Evolutionary conservation across 805 yeast species (phyloP).

Genomic region (Ogataea corticis): DNA sequence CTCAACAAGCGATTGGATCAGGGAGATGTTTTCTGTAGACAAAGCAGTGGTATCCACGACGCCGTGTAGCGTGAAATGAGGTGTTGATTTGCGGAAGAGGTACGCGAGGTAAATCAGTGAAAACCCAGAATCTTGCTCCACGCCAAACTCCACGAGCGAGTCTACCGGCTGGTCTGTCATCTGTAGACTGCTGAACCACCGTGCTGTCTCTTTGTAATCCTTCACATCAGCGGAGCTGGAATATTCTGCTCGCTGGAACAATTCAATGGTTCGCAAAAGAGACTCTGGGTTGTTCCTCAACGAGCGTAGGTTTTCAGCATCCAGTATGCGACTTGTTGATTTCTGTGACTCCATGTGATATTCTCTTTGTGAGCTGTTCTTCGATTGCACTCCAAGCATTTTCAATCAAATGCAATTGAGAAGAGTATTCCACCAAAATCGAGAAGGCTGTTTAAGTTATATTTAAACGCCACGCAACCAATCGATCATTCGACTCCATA

Average conservation of each 20-base stretch:
- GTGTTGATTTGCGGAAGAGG: slow-evolving; percentile 13
- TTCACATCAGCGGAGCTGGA: neutral
- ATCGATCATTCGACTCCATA: neutral
- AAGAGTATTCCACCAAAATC: too few relatives aligned
- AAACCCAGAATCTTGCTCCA: slow-evolving; percentile 25
- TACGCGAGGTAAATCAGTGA: slow-evolving; percentile 22
- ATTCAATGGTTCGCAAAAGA: slow-evolving; percentile 21
- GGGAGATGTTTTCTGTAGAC: slow-evolving; percentile 7
- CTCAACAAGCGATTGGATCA: slow-evolving; percentile 19
- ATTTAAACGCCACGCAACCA: neutral
- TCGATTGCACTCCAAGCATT: neutral
- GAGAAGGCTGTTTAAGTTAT: neutral
- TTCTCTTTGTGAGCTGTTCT: neutral
- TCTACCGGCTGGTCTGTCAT: slow-evolving; percentile 18
- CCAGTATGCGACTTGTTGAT: slow-evolving; percentile 3
- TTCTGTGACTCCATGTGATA: too few relatives aligned
- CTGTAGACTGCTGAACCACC: neutral
- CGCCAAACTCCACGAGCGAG: slow-evolving; percentile 17
- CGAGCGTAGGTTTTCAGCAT: slow-evolving; percentile 11
- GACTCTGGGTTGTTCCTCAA: slow-evolving; percentile 22
- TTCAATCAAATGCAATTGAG: neutral
- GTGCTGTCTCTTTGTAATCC: slow-evolving; percentile 8
- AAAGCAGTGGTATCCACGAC: slow-evolving; percentile 10
- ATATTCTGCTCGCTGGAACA: slow-evolving; percentile 13
- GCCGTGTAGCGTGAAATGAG: slow-evolving; percentile 18